Conservation (phyloP, 306 rosid species). For the Urtica urens region DNA sequence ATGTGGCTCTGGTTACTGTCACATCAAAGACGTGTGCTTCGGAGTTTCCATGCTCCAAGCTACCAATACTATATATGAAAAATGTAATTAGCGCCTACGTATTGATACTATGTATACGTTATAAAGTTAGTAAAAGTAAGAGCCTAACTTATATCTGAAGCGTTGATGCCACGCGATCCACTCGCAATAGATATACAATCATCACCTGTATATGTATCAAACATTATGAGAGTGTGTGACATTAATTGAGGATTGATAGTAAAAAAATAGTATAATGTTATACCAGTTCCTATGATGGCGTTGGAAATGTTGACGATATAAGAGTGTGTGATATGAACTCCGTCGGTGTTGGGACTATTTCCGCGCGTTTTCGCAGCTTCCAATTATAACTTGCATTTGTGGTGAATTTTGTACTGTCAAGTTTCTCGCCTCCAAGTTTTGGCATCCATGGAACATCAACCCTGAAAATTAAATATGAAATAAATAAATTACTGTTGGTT, state of each 20-base stretch:
- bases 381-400: slow-evolving; percentile 46
- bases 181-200: slow-evolving; percentile 53
- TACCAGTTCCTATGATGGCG: slow-evolving; percentile 8
- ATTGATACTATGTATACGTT: too few species aligned
- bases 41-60: slow-evolving; percentile 43
- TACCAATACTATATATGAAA: slow-evolving; percentile 41
- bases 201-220: too few species aligned
- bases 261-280: too few species aligned
- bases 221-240: too few species aligned
- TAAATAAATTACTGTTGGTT: too few species aligned
- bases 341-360: slow-evolving; percentile 70
- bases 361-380: slow-evolving; percentile 35
- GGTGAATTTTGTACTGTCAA: slow-evolving; percentile 39
- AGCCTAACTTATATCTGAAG: slow-evolving; percentile 42
- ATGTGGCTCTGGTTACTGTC: slow-evolving; percentile 37
- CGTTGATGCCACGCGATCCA: slow-evolving; percentile 41
- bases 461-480: too few species aligned
- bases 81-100: background rate
- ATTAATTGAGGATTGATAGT: too few species aligned
- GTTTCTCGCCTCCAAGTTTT: slow-evolving; percentile 30
- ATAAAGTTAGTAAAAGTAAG: too few species aligned
- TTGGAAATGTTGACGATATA: slow-evolving; percentile 21
- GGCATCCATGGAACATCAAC: slow-evolving; percentile 38
- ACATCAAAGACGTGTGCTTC: slow-evolving; percentile 43
- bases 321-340: slow-evolving; percentile 50